phyloP scores from a whole-genome alignment of 2,329 filamentous ascomycete species.

The Lecanosticta acicola region DNA sequence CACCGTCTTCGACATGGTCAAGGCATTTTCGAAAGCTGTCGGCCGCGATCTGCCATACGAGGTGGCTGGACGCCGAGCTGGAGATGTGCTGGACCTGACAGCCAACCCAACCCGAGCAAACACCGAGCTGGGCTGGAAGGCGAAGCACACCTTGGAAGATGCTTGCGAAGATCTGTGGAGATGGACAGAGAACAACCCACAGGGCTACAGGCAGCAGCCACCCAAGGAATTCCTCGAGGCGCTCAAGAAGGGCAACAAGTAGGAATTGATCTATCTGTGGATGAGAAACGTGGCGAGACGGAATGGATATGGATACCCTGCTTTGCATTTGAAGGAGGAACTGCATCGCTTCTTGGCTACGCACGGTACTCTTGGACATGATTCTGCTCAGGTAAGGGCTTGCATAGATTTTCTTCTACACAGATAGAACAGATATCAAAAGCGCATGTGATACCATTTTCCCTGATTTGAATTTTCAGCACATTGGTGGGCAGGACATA shows the following conservation, averaged over 20 bases:
- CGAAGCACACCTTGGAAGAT: conserved; percentile 81
- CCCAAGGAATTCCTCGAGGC: conserved; percentile 70
- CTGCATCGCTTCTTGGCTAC: too few relatives aligned
- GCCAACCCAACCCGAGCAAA: conserved; percentile 85
- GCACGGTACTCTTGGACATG: too few relatives aligned
- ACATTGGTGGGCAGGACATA: too few relatives aligned
- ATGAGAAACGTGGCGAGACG: background rate
- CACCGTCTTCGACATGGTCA: conserved; percentile 96
- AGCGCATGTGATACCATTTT: too few relatives aligned
- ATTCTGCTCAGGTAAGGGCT: too few relatives aligned
- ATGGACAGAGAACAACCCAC: conserved; percentile 95
- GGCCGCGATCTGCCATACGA: conserved; percentile 82
- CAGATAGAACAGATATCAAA: too few relatives aligned
- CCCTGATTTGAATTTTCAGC: too few relatives aligned
- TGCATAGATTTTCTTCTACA: too few relatives aligned
- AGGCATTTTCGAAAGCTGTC: conserved; percentile 82
- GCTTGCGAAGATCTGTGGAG: conserved; percentile 92
- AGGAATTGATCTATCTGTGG: conserved; percentile 1
- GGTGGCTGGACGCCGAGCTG: conserved; percentile 72
- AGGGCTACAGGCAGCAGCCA: conserved; percentile 89
- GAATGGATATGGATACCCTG: background rate
- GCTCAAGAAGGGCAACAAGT: conserved; percentile 29
- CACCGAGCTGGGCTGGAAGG: conserved; percentile 86
- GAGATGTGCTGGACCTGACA: conserved; percentile 91
- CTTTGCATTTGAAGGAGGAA: background rate